Percentiles rank a stretch among this genome's conserved stretches.
These are phyloP conservation scores for Pinus albicaulis DNA, from an alignment of 75 land plant genomes.

Conservation along the genomic window DNA sequence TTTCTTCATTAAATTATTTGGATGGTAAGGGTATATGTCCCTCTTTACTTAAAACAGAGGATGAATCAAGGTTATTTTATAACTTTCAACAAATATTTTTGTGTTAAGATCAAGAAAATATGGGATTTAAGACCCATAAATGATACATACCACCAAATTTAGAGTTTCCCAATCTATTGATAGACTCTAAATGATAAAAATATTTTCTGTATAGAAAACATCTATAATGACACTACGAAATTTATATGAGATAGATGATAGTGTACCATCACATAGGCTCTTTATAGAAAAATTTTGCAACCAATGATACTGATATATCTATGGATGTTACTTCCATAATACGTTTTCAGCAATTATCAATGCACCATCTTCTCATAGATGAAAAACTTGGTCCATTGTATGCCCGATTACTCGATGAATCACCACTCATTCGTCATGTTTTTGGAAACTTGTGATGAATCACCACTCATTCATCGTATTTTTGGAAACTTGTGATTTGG, in stretches of 20 bases:
- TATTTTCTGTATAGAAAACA: constrained; percentile 81
- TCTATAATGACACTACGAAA: constrained; percentile 83
- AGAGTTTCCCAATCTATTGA: too few relatives aligned
- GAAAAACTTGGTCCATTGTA: constrained; percentile 89
- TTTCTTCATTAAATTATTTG: too few relatives aligned
- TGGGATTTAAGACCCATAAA: too few relatives aligned
- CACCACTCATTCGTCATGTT: too few relatives aligned
- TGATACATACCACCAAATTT: too few relatives aligned
- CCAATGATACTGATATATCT: constrained; percentile 87
- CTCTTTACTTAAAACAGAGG: too few relatives aligned
- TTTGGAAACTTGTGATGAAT: too few relatives aligned
- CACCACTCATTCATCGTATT: constrained; percentile 82
- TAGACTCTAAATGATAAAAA: constrained; percentile 97
- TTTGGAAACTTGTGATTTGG: constrained; percentile 89
- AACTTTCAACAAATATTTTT: too few relatives aligned
- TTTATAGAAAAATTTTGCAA: constrained; percentile 89
- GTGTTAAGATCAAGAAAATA: too few relatives aligned
- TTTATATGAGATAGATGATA: constrained; percentile 89
- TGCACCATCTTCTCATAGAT: constrained; percentile 85
- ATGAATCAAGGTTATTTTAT: too few relatives aligned
- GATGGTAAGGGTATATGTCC: too few relatives aligned
- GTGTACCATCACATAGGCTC: constrained; percentile 83
- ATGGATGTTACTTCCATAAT: constrained; percentile 94
- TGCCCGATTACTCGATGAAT: constrained; percentile 89
- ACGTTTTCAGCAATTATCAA: constrained; percentile 77